A percentile compares a stretch with the other conserved stretches of the same genome.
Conservation (phyloP, 2,329 filamentous ascomycete genomes). For the Exophiala sp. region DNA sequence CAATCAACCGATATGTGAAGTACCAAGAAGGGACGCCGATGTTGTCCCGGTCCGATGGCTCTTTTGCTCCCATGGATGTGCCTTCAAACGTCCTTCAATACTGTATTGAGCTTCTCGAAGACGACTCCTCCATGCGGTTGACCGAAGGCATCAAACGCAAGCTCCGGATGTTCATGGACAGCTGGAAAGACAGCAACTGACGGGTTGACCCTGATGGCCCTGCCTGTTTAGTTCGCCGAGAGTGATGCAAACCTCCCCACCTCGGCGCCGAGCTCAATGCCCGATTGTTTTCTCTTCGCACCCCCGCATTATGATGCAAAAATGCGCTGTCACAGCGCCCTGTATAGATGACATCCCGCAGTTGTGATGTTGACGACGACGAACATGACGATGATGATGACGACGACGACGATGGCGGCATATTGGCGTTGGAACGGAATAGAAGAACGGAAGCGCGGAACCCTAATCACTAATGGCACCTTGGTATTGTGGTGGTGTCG, state of each 20-base stretch:
- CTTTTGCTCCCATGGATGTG: slow-evolving; percentile 44
- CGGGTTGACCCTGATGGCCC: neutral
- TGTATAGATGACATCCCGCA: slow-evolving; percentile 16
- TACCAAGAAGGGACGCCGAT: slow-evolving; percentile 50
- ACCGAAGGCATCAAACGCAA: slow-evolving; percentile 52
- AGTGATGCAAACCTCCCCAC: neutral
- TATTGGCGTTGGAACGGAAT: neutral
- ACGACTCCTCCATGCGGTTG: slow-evolving; percentile 48
- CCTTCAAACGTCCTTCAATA: slow-evolving; percentile 47
- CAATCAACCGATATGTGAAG: slow-evolving; percentile 48
- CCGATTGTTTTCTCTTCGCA: neutral
- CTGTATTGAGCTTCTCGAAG: slow-evolving; percentile 49
- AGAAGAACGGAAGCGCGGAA: neutral
- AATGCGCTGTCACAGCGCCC: slow-evolving; percentile 21
- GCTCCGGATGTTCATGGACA: slow-evolving; percentile 39
- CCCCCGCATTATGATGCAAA: slow-evolving; percentile 3
- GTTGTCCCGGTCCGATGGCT: slow-evolving; percentile 47
- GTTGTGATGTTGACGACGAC: slow-evolving; percentile 14
- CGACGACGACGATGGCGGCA: neutral
- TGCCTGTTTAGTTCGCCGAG: neutral
- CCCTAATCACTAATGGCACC: neutral
- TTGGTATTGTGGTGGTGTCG: neutral
- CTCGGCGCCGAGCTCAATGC: neutral
- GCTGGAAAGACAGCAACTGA: slow-evolving; percentile 29
- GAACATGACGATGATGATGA: slow-evolving; percentile 1